A percentile compares a stretch with the other conserved stretches of the same genome.
These are phyloP conservation scores for Magnusiomyces magnusii DNA, from an alignment of 1,139 yeast species.

Conservation along the genomic window DNA sequence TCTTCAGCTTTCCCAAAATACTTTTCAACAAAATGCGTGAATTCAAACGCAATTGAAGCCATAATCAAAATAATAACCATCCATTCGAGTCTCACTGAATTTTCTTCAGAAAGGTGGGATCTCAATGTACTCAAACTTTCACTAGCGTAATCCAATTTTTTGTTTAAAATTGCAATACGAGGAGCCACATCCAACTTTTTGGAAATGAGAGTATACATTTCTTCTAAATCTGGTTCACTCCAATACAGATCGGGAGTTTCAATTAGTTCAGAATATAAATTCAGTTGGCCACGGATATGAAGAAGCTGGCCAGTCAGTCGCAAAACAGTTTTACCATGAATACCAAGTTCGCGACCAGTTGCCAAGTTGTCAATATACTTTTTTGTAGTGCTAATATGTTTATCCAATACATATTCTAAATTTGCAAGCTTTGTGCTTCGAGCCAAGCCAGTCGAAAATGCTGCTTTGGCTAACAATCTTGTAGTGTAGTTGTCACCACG, in stretches of 20 bases:
- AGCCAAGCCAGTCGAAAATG: conserved; percentile 82
- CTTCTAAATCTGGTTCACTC: conserved; percentile 82
- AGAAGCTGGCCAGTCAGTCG: conserved; percentile 67
- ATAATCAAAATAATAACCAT: conserved; percentile 72
- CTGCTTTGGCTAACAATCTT: conserved; percentile 67
- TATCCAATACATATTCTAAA: conserved; percentile 63
- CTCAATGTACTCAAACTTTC: conserved; percentile 78
- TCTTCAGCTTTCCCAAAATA: conserved; percentile 20
- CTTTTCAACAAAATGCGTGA: conserved; percentile 50
- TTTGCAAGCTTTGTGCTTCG: conserved; percentile 80
- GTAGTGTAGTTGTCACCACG: conserved; percentile 43
- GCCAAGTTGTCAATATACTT: conserved; percentile 59
- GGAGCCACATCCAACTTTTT: conserved; percentile 66
- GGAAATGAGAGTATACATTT: conserved; percentile 62
- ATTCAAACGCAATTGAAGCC: conserved; percentile 78
- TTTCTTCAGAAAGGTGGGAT: conserved; percentile 67
- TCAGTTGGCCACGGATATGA: conserved; percentile 69
- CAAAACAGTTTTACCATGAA: conserved; percentile 55
- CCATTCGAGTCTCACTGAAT: conserved; percentile 76
- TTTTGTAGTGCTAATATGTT: conserved; percentile 55
- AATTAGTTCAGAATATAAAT: conserved; percentile 78
- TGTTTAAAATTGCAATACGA: conserved; percentile 68
- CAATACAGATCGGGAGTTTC: conserved; percentile 92
- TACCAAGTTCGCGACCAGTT: conserved; percentile 47
- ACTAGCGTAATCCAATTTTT: conserved; percentile 82